Conservation (phyloP, 2,329 filamentous ascomycete genomes). For the Trichoderma pleuroti region DNA sequence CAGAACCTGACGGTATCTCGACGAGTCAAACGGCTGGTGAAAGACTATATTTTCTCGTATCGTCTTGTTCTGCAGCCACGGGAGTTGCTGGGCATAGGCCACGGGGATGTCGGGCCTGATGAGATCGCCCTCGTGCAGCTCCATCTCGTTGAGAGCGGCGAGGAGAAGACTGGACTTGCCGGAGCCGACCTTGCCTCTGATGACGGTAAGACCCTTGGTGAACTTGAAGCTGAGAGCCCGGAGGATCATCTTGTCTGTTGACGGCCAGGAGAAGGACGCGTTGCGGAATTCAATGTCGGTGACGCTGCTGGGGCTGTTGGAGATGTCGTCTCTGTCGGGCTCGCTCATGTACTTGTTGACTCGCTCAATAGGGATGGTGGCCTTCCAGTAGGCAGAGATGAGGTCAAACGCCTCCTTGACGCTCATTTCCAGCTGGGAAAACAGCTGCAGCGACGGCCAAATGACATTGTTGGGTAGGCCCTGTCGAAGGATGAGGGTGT, state of each 20-base stretch:
- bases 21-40: slow-evolving; percentile 51
- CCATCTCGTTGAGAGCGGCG: slow-evolving; percentile 60
- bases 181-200: slow-evolving; percentile 58
- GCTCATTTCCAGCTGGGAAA: slow-evolving; percentile 68
- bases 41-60: slow-evolving; percentile 64
- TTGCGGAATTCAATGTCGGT: slow-evolving; percentile 52
- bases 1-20: slow-evolving; percentile 56
- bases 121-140: slow-evolving; percentile 56
- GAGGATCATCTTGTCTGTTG: slow-evolving; percentile 53
- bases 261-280: slow-evolving; percentile 79
- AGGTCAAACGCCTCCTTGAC: slow-evolving; percentile 72
- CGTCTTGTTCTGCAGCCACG: slow-evolving; percentile 64
- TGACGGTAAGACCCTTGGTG: slow-evolving; percentile 48
- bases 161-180: slow-evolving; percentile 61
- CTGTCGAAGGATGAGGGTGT: slow-evolving; percentile 66
- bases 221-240: slow-evolving; percentile 46
- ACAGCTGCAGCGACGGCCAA: slow-evolving; percentile 81
- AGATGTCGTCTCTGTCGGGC: slow-evolving; percentile 64
- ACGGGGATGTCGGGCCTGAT: slow-evolving; percentile 48
- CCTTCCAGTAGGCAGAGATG: slow-evolving; percentile 74
- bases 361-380: slow-evolving; percentile 74
- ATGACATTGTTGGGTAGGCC: slow-evolving; percentile 75
- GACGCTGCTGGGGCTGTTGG: slow-evolving; percentile 33
- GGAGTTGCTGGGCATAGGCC: slow-evolving; percentile 57
- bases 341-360: slow-evolving; percentile 86